Evolutionary conservation across 176 grass and related monocot species (phyloP), one percentile per base, ranked within the genome.

Genomic region (Pontederia paniculata): DNA sequence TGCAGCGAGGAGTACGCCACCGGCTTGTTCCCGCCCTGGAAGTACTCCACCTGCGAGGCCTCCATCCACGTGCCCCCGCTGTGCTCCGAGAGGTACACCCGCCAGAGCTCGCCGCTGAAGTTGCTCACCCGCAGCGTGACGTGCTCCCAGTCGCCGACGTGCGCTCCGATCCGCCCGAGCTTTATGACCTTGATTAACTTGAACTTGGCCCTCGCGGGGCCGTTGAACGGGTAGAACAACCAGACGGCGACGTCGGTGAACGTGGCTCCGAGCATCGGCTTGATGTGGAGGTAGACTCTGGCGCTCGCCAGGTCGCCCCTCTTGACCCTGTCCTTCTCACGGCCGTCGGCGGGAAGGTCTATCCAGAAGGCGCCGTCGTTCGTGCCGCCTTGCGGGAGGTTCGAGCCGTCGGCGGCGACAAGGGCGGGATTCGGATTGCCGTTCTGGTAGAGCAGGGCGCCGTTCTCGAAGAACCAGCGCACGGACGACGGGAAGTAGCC

Each of bases 101-200:
- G 68, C 23, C 74, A 41, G 2, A 95, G 71, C 54, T 84, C 78
- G 2, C 89, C 81, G 9, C 45, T 74, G 56, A 95, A 88, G 55
- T 95, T 95, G 84, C 71, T 95, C 48, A 95, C 58, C 18, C 89
- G 76, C 14, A 95, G 65, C 19, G 89, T 95, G 7, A 84, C 19
- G 70, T 95, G 89, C 68, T 95, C 89, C 89, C 89, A 95, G 65
- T 95, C 89, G 28, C 89, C 89, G 59, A 84, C 71, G 68, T 95
- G 89, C 75, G 81, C 71, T 47, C 89, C 89, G 54, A 95, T 81
- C 73, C 65, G 44, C 17, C 84, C 81, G 3, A 95, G 81, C 28
- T 64, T 23, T 71, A 88, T 60, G 44, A 50, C 48, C 15, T 67
- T 74, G 19, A 82, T 16, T 7, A 50, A 50, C 0, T 67, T 70